Evolutionary conservation across 2,329 filamentous ascomycete species (phyloP).

Genomic region (Aspergillus sp.): DNA sequence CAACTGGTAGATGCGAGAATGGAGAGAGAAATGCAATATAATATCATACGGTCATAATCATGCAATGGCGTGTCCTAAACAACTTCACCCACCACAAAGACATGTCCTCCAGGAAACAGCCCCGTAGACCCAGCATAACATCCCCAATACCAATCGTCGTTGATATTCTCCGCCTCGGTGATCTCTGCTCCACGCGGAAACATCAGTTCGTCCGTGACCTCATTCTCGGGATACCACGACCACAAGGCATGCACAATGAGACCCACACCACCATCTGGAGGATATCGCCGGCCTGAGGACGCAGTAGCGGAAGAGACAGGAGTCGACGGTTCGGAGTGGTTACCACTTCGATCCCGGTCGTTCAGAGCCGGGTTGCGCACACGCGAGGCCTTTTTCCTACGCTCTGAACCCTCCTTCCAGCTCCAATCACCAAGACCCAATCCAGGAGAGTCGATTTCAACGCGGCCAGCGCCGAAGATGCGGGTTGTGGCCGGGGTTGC

Average conservation of each 20-base stretch:
- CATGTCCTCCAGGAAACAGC: constrained; percentile 77
- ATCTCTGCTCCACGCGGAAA: constrained; percentile 85
- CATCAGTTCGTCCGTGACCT: constrained; percentile 65
- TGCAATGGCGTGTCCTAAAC: constrained; percentile 12
- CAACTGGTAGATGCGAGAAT: too few species aligned
- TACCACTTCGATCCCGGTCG: constrained; percentile 7
- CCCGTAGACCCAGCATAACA: constrained; percentile 78
- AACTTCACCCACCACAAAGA: constrained; percentile 49
- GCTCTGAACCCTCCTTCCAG: constrained; percentile 41
- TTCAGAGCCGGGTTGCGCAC: constrained; percentile 17
- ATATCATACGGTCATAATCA: background rate
- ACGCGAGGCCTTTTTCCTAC: constrained; percentile 38
- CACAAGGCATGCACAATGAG: constrained; percentile 64
- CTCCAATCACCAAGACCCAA: constrained; percentile 36
- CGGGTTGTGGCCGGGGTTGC: background rate
- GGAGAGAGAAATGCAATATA: too few species aligned
- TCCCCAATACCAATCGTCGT: constrained; percentile 87
- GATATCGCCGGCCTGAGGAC: constrained; percentile 48
- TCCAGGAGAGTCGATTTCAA: constrained; percentile 25
- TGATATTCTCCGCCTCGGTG: constrained; percentile 78
- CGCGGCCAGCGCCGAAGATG: background rate
- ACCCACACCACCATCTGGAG: constrained; percentile 73
- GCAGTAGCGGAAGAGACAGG: constrained; percentile 54
- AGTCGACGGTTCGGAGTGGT: constrained; percentile 36
- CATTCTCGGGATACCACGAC: constrained; percentile 69